Evolutionary conservation across 441 rosid genomes (phyloP), one percentile per base, ranked within the genome.

Genomic region (Aleurites moluccanus): DNA sequence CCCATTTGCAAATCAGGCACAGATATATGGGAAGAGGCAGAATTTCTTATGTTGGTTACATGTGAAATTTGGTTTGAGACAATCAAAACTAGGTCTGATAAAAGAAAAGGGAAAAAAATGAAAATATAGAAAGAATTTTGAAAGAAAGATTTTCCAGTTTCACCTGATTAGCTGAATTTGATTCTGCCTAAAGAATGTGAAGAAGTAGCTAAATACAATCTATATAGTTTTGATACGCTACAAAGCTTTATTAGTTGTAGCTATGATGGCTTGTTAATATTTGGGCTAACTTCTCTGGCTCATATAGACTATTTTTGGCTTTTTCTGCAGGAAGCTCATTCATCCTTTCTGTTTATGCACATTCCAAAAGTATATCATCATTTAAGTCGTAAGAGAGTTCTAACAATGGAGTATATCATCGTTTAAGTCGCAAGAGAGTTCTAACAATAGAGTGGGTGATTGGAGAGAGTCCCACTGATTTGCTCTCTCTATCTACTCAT

Each of bases 391-490:
- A n/a, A n/a, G n/a, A n/a, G n/a, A n/a, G n/a, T n/a, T n/a, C n/a
- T n/a, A n/a, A n/a, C n/a, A n/a, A n/a, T n/a, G n/a, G n/a, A n/a
- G n/a, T n/a, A n/a, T n/a, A n/a, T n/a, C n/a, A n/a, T n/a, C n/a
- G n/a, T n/a, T n/a, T n/a, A n/a, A 88, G 83, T 57, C 78, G 91
- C 67, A 95, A 91, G 88, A 86, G 96, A 84, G 91, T 92, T 80
- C 83, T 92, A 85, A 95, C 99, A n/a, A 90, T 95, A 98, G 99
- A 95, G 81, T 95, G 99, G 99, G 90, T 95, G 73, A 90, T 60
- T 79, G 99, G 99, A 53, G 98, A 92, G 75, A 91, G 94, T 81
- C 90, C 98, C 74, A 90, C 88, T 27, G 90, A 87, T 85, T 83
- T 95, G 77, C 73, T 87, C 68, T 67, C 91, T 55, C 21, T 84